phyloP scores from a whole-genome alignment of 345 rosid genomes.

The Luvunga scandens region DNA sequence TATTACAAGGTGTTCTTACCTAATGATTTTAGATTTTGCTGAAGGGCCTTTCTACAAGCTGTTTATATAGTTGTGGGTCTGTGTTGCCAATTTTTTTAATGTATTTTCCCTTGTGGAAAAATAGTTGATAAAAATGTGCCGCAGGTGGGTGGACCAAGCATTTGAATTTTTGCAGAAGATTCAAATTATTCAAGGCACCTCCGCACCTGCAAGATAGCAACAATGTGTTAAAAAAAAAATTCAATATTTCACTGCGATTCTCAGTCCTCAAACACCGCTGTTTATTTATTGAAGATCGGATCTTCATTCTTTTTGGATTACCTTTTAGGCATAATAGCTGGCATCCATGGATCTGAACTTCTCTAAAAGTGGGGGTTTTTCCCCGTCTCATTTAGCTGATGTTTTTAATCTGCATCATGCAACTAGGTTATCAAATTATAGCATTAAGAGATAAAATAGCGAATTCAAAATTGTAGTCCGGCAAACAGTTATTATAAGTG shows the following conservation, averaged over 20 bases:
- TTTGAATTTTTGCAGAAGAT: background rate
- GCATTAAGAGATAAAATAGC: background rate
- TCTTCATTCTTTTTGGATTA: background rate
- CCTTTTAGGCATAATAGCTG: background rate
- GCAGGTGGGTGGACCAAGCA: background rate
- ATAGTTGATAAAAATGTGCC: background rate
- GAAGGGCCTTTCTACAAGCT: background rate
- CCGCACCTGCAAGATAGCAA: background rate
- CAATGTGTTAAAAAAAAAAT: background rate
- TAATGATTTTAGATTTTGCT: background rate
- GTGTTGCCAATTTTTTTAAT: background rate
- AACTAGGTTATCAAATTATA: background rate
- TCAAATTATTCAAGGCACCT: background rate
- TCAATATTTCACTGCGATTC: background rate
- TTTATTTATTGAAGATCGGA: background rate
- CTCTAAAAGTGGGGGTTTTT: background rate
- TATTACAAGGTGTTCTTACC: background rate
- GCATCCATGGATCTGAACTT: background rate
- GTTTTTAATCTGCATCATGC: background rate
- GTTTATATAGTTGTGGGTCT: background rate
- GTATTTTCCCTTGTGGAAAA: background rate
- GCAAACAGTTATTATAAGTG: background rate
- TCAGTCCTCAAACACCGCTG: background rate
- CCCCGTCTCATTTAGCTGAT: background rate
- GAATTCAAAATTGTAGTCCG: background rate